Percentiles rank a stretch among this genome's conserved stretches.
Conservation (phyloP, 2,329 filamentous ascomycete species). For the Chalaropsis ovoidea region DNA sequence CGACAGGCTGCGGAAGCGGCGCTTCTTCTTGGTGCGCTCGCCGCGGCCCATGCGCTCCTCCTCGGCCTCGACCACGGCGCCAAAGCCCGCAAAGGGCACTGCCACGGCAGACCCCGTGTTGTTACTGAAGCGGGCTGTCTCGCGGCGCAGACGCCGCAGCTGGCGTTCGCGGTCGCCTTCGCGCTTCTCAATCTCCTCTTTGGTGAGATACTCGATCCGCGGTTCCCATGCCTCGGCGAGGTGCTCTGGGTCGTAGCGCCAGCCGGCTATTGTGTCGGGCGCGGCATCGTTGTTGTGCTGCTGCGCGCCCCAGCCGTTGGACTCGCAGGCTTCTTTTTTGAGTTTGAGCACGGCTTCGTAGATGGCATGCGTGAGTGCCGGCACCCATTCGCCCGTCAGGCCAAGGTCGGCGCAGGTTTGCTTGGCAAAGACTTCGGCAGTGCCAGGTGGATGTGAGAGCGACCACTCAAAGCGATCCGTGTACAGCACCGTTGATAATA, state of each 20-base stretch:
- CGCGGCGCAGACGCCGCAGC: slow-evolving; percentile 71
- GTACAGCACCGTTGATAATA: slow-evolving; percentile 81
- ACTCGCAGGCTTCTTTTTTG: slow-evolving; percentile 94
- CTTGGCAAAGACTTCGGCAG: slow-evolving; percentile 84
- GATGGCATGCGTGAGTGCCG: slow-evolving; percentile 88
- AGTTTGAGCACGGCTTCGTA: slow-evolving; percentile 86
- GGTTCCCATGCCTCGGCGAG: slow-evolving; percentile 77
- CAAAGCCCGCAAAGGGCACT: slow-evolving; percentile 49
- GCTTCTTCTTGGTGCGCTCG: slow-evolving; percentile 90
- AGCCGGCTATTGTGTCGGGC: slow-evolving; percentile 72
- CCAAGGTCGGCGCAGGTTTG: slow-evolving; percentile 88
- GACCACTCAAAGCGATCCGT: slow-evolving; percentile 99
- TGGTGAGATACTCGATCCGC: slow-evolving; percentile 69
- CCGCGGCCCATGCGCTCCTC: slow-evolving; percentile 85
- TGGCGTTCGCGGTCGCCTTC: slow-evolving; percentile 91
- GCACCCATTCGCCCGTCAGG: slow-evolving; percentile 82
- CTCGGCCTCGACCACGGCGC: slow-evolving; percentile 46
- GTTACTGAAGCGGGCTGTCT: slow-evolving; percentile 86
- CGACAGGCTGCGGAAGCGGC: slow-evolving; percentile 78
- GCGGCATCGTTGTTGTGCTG: slow-evolving; percentile 86
- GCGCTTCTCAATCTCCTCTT: slow-evolving; percentile 95
- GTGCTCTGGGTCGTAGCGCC: slow-evolving; percentile 89
- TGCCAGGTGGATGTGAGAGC: slow-evolving; percentile 78
- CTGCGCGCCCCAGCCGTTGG: slow-evolving; percentile 56
- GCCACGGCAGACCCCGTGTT: slow-evolving; percentile 71